These are phyloP conservation scores for Yamadazyma philogaea DNA, from an alignment of 805 yeast genomes.

Conservation along the genomic window DNA sequence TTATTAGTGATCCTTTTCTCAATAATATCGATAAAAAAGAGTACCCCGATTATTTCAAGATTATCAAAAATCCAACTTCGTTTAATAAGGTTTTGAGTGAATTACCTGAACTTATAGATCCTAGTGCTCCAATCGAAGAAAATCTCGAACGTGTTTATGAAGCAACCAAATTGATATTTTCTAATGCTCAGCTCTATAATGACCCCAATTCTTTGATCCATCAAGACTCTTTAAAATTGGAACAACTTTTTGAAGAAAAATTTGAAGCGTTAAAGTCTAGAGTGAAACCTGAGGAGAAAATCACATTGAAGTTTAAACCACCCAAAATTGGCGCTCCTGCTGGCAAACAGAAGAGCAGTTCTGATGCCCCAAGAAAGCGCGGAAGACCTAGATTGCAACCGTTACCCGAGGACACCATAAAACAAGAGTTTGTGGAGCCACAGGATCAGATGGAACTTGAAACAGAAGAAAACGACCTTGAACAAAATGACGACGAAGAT, in stretches of 20 bases:
- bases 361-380: slow-evolving; percentile 15
- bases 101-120: slow-evolving; percentile 47
- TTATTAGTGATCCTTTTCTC: slow-evolving; percentile 67
- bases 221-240: slow-evolving; percentile 64
- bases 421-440: background rate
- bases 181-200: slow-evolving; percentile 77
- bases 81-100: slow-evolving; percentile 55
- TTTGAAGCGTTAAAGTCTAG: slow-evolving; percentile 25
- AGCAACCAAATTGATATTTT: slow-evolving; percentile 62
- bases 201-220: slow-evolving; percentile 69
- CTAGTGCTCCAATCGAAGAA: slow-evolving; percentile 27
- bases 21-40: slow-evolving; percentile 66
- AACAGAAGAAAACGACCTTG: slow-evolving; percentile 14
- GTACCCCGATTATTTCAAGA: slow-evolving; percentile 77
- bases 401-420: slow-evolving; percentile 12
- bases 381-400: slow-evolving; percentile 13
- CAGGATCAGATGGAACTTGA: slow-evolving; percentile 5
- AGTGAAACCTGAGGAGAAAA: slow-evolving; percentile 14
- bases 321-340: slow-evolving; percentile 14
- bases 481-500: slow-evolving; percentile 13
- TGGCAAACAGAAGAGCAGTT: slow-evolving; percentile 14
- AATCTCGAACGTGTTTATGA: slow-evolving; percentile 57
- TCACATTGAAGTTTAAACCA: slow-evolving; percentile 25
- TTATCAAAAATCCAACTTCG: slow-evolving; percentile 73
- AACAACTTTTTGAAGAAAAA: slow-evolving; percentile 48